Percentiles rank a stretch among this genome's conserved stretches.
Evolutionary conservation across 306 rosid genomes (phyloP).

Genomic region (Dryas octopetala): DNA sequence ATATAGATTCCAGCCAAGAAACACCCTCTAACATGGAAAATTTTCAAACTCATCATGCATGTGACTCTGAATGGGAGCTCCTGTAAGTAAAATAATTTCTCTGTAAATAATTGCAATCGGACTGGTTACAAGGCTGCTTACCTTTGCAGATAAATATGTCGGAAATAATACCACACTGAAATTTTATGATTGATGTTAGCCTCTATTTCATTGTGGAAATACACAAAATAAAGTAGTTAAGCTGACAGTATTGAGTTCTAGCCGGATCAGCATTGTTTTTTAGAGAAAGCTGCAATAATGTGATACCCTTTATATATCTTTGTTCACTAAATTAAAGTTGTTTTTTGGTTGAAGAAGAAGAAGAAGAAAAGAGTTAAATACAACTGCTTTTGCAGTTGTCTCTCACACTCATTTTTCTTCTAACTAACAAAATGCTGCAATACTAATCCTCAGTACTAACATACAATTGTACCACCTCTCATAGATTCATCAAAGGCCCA

Average conservation of each 20-base stretch:
- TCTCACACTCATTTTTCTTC: not conserved
- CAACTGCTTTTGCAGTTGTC: conserved; percentile 4
- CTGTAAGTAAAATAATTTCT: conserved; percentile 37
- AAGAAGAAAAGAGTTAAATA: not conserved
- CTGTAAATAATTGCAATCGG: conserved; percentile 32
- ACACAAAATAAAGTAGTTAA: conserved; percentile 18
- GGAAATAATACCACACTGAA: not conserved
- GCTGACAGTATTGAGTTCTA: conserved; percentile 1
- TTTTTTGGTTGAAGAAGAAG: not conserved
- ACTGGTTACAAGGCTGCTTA: conserved; percentile 11
- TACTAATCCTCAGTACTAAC: not conserved
- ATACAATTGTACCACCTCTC: not conserved
- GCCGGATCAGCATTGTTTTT: not conserved
- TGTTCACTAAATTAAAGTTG: not conserved
- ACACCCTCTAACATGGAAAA: conserved; percentile 16
- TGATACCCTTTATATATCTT: not conserved
- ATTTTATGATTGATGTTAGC: not conserved
- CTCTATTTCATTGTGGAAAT: not conserved
- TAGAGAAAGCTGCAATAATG: conserved; percentile 1
- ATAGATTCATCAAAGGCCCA: not conserved
- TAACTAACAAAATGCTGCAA: not conserved
- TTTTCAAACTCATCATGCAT: conserved; percentile 32
- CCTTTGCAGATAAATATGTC: conserved; percentile 8
- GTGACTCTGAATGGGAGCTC: conserved; percentile 87
- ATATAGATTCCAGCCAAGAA: conserved; percentile 38